Conservation (phyloP, 163 green algal genomes). For the Chloroidium sp. region DNA sequence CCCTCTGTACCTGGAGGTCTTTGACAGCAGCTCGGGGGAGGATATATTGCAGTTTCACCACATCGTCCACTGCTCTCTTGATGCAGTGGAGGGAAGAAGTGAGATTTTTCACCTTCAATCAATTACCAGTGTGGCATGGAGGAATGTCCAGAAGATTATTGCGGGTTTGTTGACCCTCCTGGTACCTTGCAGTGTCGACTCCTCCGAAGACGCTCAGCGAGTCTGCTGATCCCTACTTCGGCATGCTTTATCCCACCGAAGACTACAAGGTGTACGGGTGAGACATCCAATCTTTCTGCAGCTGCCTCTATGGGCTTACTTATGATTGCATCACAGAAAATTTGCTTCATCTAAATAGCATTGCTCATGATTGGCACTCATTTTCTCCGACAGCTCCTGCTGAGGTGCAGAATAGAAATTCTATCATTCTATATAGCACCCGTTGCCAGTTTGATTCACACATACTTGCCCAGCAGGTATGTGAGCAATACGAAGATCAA, state of each 20-base stretch:
- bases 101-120: neutral
- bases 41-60: conserved; percentile 63
- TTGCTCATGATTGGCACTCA: neutral
- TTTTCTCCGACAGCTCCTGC: neutral
- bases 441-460: neutral
- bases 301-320: neutral
- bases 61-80: conserved; percentile 73
- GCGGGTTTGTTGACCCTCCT: no score
- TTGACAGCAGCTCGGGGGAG: conserved; percentile 31
- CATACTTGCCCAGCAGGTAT: conserved; percentile 31
- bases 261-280: conserved; percentile 70
- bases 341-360: neutral
- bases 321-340: neutral
- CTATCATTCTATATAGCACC: no score
- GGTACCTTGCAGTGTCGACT: conserved; percentile 28
- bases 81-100: conserved; percentile 78
- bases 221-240: conserved; percentile 61
- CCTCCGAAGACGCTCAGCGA: conserved; percentile 36
- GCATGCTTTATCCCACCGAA: conserved; percentile 73
- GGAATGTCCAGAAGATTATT: no score
- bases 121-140: no score
- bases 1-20: conserved; percentile 48
- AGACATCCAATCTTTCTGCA: neutral
- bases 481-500: conserved; percentile 66
- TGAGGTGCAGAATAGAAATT: no score